Base-by-base conservation (phyloP, 352 stramenopile genomes). In the Globisporangium okanoganense region DNA sequence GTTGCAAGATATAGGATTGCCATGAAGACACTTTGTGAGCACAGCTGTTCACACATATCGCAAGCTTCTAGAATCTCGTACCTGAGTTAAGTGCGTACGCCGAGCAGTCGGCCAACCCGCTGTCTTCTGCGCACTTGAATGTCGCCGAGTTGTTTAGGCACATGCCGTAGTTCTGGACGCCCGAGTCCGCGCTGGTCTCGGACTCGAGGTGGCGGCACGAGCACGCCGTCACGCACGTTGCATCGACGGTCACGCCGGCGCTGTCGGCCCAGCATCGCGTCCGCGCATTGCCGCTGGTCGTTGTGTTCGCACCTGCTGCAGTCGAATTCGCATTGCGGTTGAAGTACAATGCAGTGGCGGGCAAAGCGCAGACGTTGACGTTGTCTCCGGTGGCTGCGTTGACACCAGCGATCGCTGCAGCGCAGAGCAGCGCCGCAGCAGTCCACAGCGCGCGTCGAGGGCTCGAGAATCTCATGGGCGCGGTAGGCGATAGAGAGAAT, bases 31-130 rank as follows among this genome's bases (percentile, higher is more conserved):
- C 14, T 10, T 25, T 44, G 10, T 25, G 6, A 51, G 14, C 36
- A 59, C 10, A 16, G 49, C n/a, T n/a, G 14, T 18, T 24, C 8
- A 20, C 16, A 25, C 3, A 20, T 3, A 20, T 6, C 1, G 14
- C 51, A 22, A 29, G n/a, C 3, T 5, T 16, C 2, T 5, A 50
- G 25, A 31, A 10, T 50, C n/a, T 16, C 45, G 29, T 53, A 65
- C 59, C 51, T 52, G 51, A 59, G 9, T 64, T 65, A 41, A 76
- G 66, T 31, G 45, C 65, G 62, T 71, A 76, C 41, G 70, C 66
- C 2, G 60, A 60, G 35, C 60, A 66, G 25, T 66, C 51, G 4
- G 50, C 43, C 4, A 50, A 16, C 20, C 48, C 58, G 38, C 36
- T 48, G 6, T 35, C 51, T 0, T 24, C 18, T 0, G 41, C 20